Percentiles rank a stretch among this genome's conserved stretches.
Conservation (phyloP, 768 basidiomycete genomes). For the Calocera viscosa region DNA sequence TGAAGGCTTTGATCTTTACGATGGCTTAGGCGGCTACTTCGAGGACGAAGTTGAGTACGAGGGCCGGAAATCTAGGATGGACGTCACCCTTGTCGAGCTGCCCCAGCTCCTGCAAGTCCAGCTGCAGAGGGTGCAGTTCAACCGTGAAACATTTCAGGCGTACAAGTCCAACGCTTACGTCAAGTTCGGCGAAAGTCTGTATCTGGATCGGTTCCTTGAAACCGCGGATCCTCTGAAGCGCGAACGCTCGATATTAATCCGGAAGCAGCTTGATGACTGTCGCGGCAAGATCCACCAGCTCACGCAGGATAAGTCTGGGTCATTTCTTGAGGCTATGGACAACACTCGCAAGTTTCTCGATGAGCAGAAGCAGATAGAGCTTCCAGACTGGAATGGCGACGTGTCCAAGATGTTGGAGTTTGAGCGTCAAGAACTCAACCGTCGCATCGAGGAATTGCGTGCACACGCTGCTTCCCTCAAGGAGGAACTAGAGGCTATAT, state of each 20-base stretch:
- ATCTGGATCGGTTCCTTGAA: conserved; percentile 86
- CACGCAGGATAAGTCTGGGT: conserved; percentile 55
- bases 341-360: conserved; percentile 47
- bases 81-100: conserved; percentile 69
- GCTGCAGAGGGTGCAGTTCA: conserved; percentile 92
- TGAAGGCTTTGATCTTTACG: conserved; percentile 83
- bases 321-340: conserved; percentile 45
- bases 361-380: conserved; percentile 32
- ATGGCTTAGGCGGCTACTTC: conserved; percentile 84
- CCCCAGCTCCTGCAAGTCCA: conserved; percentile 92
- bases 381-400: conserved; percentile 50
- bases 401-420: conserved; percentile 38
- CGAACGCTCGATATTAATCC: conserved; percentile 54
- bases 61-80: conserved; percentile 76
- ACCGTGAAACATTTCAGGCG: conserved; percentile 77
- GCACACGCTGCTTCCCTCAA: conserved; percentile 43
- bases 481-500: conserved; percentile 56
- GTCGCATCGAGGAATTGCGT: conserved; percentile 48
- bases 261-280: conserved; percentile 47
- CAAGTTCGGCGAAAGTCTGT: conserved; percentile 73
- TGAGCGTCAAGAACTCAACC: conserved; percentile 42
- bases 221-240: conserved; percentile 60
- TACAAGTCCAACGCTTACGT: conserved; percentile 96
- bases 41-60: conserved; percentile 80
- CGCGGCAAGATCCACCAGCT: conserved; percentile 58